Evolutionary conservation across 2,329 filamentous ascomycete genomes (phyloP), one percentile per base, ranked within the genome.

Genomic region (Colletotrichum filicis): DNA sequence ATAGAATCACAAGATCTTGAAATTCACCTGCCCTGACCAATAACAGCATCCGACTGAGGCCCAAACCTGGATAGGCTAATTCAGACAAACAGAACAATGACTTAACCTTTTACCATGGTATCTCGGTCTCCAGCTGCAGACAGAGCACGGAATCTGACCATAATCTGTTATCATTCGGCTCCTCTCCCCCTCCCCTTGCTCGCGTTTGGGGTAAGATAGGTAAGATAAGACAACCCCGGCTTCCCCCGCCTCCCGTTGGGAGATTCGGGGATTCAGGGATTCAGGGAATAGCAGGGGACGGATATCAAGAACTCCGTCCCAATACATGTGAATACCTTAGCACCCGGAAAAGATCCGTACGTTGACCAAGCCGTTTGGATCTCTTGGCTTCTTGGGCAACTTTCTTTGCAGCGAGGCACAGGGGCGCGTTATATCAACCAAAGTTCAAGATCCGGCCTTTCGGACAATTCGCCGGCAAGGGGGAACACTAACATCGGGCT

Each of bases 191-290:
- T 22, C 42, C 42, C 42, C 28, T 53, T 9, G 61, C 35, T 55
- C 11, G 14, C 49, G 16, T 22, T 35, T 53, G 61, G 26, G 32
- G 9, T 64, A n/a, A 28, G 61, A 64, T 64, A 64, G 32, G 16
- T 55, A 26, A 28, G 61, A 64, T 64, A 64, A 64, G 61, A 55
- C 30, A 32, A 37, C 49, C 61, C 61, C 30, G 61, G 61, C 42
- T 28, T 64, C 28, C 61, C 46, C 61, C 61, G 14, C 61, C 37
- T 28, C 30, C 46, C 46, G 30, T 37, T 28, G 61, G 35, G 42
- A 49, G 42, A 32, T 26, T 26, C 24, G 24, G 24, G 19, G 2
- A 42, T 42, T 19, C 37, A 42, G 16, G 42, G 42, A 49, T 49
- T 49, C 19, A n/a, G 19, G 42, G 19, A 49, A 9, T 49, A 22